phyloP scores from a whole-genome alignment of 495 filamentous ascomycete genomes.

The Neurospora sp. region DNA sequence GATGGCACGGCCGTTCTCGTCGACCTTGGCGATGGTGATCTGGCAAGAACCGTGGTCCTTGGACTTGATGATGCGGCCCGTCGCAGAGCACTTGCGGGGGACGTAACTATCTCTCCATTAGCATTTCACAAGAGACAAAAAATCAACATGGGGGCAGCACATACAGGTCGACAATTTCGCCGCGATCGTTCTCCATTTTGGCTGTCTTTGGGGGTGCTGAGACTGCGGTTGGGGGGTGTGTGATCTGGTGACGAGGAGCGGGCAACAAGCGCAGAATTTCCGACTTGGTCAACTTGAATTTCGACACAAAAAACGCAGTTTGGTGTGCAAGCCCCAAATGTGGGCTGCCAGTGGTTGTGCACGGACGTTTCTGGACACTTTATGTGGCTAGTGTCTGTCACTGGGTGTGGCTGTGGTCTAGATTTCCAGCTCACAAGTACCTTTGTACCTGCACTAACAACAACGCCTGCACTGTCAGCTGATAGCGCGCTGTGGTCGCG shows the following conservation, averaged over 20 bases:
- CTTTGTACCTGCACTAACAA: not conserved
- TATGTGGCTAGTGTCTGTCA: not conserved
- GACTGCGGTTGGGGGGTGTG: constrained; percentile 17
- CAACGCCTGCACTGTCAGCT: constrained; percentile 14
- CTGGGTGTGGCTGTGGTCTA: not conserved
- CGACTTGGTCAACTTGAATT: constrained; percentile 13
- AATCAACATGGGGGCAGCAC: constrained; percentile 21
- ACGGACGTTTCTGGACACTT: not conserved
- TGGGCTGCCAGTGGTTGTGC: constrained; percentile 8
- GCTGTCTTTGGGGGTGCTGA: constrained; percentile 20
- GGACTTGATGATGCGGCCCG: constrained; percentile 98
- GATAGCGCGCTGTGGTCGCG: constrained; percentile 14
- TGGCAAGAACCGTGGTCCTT: constrained; percentile 94
- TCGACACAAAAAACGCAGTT: constrained; percentile 14
- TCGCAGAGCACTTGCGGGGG: constrained; percentile 94
- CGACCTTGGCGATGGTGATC: constrained; percentile 86
- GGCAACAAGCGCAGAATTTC: constrained; percentile 20
- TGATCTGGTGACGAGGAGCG: constrained; percentile 18
- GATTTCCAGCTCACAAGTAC: not conserved
- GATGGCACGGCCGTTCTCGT: constrained; percentile 89
- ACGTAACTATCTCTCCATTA: constrained; percentile 59
- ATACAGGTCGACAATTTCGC: constrained; percentile 98
- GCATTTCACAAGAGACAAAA: not conserved
- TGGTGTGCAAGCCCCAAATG: constrained; percentile 18
- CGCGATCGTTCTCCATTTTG: constrained; percentile 40